A percentile compares a stretch with the other conserved stretches of the same genome.
phyloP scores from a whole-genome alignment of 1,284 basidiomycete genomes.

The Malassezia arunalokei region DNA sequence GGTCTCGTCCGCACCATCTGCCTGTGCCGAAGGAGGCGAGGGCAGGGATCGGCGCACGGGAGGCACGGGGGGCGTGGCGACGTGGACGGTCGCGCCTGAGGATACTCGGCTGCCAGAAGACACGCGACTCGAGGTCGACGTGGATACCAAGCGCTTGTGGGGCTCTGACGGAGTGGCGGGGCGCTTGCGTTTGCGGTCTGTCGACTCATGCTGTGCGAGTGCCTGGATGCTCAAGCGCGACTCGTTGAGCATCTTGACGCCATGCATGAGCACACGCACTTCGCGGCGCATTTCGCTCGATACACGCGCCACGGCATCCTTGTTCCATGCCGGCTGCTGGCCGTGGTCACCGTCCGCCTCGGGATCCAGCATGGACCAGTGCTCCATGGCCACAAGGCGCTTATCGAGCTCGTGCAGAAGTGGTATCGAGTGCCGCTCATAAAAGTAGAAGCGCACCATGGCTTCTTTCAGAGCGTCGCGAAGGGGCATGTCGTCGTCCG shows the following conservation, averaged over 20 bases:
- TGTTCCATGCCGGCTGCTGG: conserved; percentile 25
- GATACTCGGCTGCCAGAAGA: neutral
- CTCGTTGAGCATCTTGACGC: conserved; percentile 30
- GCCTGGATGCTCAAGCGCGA: conserved; percentile 7
- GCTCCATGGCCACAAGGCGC: conserved; percentile 38
- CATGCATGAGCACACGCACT: conserved; percentile 36
- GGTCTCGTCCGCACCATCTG: neutral
- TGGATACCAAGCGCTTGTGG: conserved; percentile 8
- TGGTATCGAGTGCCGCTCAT: conserved; percentile 42
- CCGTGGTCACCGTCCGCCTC: neutral
- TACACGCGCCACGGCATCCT: conserved; percentile 38
- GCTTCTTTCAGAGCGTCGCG: conserved; percentile 38
- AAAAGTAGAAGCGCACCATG: conserved; percentile 45
- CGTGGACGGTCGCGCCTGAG: neutral
- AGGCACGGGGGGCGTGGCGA: neutral
- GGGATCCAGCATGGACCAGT: conserved; percentile 31
- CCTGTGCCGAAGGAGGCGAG: neutral
- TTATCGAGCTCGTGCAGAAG: conserved; percentile 38
- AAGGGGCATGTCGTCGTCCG: conserved; percentile 22
- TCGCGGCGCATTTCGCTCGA: conserved; percentile 42
- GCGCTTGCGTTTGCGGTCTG: conserved; percentile 7
- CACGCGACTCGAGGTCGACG: neutral
- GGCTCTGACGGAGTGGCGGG: neutral
- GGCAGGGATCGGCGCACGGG: neutral
- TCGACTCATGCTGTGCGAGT: neutral